These are phyloP conservation scores for Atkinsonella texensis DNA, from an alignment of 2,329 filamentous ascomycete genomes.

Conservation along the genomic window DNA sequence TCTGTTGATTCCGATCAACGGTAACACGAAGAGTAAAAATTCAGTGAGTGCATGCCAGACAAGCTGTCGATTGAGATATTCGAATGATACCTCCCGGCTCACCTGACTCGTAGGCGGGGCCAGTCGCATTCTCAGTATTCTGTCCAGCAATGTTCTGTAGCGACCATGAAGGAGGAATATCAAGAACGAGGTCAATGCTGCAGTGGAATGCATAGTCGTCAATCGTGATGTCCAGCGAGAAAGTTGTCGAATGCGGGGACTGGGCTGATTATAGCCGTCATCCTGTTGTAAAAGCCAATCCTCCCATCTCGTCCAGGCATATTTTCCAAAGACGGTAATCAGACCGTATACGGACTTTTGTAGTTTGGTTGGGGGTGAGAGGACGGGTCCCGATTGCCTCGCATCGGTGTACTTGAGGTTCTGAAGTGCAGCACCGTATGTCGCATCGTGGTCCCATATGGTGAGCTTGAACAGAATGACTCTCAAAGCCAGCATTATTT, in stretches of 20 bases:
- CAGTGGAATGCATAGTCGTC: constrained; percentile 66
- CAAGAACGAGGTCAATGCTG: constrained; percentile 74
- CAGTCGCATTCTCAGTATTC: constrained; percentile 71
- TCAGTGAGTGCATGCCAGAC: constrained; percentile 99
- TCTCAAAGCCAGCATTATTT: constrained; percentile 68
- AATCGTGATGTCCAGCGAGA: constrained; percentile 56
- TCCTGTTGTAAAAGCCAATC: constrained; percentile 68
- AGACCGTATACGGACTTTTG: constrained; percentile 81
- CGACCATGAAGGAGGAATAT: constrained; percentile 84
- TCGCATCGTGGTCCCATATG: constrained; percentile 93
- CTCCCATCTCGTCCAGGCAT: constrained; percentile 88
- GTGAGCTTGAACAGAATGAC: constrained; percentile 84
- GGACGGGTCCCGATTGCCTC: constrained; percentile 47
- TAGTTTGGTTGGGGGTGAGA: constrained; percentile 60
- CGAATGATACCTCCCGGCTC: constrained; percentile 85
- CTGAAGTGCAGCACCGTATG: constrained; percentile 86
- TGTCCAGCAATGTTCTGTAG: constrained; percentile 83
- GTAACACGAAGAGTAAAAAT: constrained; percentile 93
- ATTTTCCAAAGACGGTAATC: constrained; percentile 75
- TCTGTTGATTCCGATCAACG: constrained; percentile 83
- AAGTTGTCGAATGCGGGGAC: constrained; percentile 40
- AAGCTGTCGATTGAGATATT: constrained; percentile 92
- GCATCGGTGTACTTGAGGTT: constrained; percentile 86
- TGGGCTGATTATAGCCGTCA: constrained; percentile 57
- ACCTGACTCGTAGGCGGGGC: constrained; percentile 77